A percentile compares a stretch with the other conserved stretches of the same genome.
These are phyloP conservation scores for Monilinia fructicola DNA, from an alignment of 2,329 filamentous ascomycete genomes.

Conservation along the genomic window DNA sequence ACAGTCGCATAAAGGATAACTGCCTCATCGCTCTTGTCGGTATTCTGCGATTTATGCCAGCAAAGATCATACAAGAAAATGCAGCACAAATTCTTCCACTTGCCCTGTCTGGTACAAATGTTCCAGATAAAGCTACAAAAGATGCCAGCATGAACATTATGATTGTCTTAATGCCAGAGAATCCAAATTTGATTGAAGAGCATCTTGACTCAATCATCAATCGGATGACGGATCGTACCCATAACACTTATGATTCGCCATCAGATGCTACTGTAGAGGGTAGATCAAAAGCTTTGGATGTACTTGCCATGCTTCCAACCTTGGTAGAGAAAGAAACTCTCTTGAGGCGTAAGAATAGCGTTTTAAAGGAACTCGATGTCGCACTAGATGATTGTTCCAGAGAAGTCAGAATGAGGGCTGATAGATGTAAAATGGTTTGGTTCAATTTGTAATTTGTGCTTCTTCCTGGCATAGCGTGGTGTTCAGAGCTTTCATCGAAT, in stretches of 20 bases:
- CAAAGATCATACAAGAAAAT: slow-evolving; percentile 25
- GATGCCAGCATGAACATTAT: slow-evolving; percentile 33
- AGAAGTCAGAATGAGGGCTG: slow-evolving; percentile 35
- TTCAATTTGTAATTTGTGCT: slow-evolving; percentile 26
- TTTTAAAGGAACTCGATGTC: slow-evolving; percentile 34
- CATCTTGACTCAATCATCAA: slow-evolving; percentile 37
- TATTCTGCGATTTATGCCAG: slow-evolving; percentile 34
- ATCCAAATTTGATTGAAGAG: slow-evolving; percentile 30
- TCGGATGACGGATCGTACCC: slow-evolving; percentile 36
- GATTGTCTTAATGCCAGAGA: slow-evolving; percentile 29
- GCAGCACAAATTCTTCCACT: slow-evolving; percentile 30
- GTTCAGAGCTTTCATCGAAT: neutral
- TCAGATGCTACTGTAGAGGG: slow-evolving; percentile 32
- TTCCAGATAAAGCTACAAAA: slow-evolving; percentile 35
- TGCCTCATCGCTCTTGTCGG: slow-evolving; percentile 37
- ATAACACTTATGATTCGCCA: slow-evolving; percentile 36
- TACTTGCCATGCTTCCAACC: slow-evolving; percentile 33
- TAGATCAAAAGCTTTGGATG: slow-evolving; percentile 36
- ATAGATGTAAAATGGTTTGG: slow-evolving; percentile 34
- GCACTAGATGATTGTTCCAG: slow-evolving; percentile 35
- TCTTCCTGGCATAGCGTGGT: neutral
- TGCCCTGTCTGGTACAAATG: slow-evolving; percentile 34
- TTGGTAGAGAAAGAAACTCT: slow-evolving; percentile 27
- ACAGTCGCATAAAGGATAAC: slow-evolving; percentile 30
- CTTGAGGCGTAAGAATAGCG: slow-evolving; percentile 27